Percentiles rank a stretch among this genome's conserved stretches.
These are phyloP conservation scores for Alloascoidea africana DNA, from an alignment of 805 yeast species.

Conservation along the genomic window DNA sequence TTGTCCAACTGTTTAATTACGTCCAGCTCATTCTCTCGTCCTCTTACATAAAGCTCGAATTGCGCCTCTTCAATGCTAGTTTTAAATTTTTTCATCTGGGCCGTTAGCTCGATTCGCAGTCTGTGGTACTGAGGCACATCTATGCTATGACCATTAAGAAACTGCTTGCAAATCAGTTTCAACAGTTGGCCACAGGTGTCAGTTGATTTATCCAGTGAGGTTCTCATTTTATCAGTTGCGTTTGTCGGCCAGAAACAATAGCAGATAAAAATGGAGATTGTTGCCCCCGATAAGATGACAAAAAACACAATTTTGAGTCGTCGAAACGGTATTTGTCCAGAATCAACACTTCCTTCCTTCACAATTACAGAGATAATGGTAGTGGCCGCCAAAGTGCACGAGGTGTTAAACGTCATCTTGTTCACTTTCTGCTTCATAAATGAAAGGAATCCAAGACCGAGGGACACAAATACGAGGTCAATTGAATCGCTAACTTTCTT, in stretches of 20 bases:
- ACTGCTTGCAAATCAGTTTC: slow-evolving; percentile 28
- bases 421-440: slow-evolving; percentile 53
- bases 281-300: slow-evolving; percentile 47
- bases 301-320: slow-evolving; percentile 36
- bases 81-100: slow-evolving; percentile 23
- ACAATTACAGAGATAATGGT: slow-evolving; percentile 55
- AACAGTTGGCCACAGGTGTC: slow-evolving; percentile 35
- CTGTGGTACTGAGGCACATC: slow-evolving; percentile 16
- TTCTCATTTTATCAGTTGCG: slow-evolving; percentile 32
- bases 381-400: slow-evolving; percentile 65
- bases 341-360: slow-evolving; percentile 55
- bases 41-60: slow-evolving; percentile 40
- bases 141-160: slow-evolving; percentile 31
- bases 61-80: slow-evolving; percentile 38
- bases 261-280: slow-evolving; percentile 43
- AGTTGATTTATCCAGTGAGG: slow-evolving; percentile 32
- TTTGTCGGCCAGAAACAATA: slow-evolving; percentile 48
- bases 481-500: slow-evolving; percentile 34
- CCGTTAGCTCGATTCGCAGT: slow-evolving; percentile 23
- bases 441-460: slow-evolving; percentile 51
- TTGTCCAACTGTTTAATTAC: slow-evolving; percentile 30
- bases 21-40: slow-evolving; percentile 38
- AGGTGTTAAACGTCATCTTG: slow-evolving; percentile 62
- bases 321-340: slow-evolving; percentile 37
- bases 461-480: slow-evolving; percentile 36